Base-by-base conservation (phyloP, 768 basidiomycete genomes). In the Leccinum variicolor region DNA sequence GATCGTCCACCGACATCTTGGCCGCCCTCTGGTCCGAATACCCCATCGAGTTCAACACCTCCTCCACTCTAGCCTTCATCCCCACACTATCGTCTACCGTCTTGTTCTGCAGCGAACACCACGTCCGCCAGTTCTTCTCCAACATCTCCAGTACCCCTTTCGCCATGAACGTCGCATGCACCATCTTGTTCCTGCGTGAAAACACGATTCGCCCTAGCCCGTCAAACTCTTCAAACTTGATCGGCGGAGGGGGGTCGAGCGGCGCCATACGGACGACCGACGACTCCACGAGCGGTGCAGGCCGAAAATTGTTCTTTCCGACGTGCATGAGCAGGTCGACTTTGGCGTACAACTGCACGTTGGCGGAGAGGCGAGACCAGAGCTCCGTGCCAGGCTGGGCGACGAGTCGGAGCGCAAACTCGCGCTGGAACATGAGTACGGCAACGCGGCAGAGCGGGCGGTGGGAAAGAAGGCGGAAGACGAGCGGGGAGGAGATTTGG, bases 391-490 rank as follows among this genome's bases (percentile, higher is more conserved):
- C 86, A 0, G 97, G 94, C 23, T 83, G 79, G 4, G 96, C 96
- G 43, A 91, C 86, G 11, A 99, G 83, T 2, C 97, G 89, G 59
- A 95, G 79, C 0, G 97, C 97, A 67, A 99, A 99, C 74, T 99
- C 97, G 55, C 94, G 89, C 76, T 99, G 97, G 78, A 99, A 99
- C 97, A 99, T 99, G 76, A 99, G 90, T 60, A 99, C 93, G 33
- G 94, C 92, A 56, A 90, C 85, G 25, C 96, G 92, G 71, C 91
- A 93, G 46, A 98, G 79, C 0, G 97, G 97, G 2, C 97, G 90
- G 66, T 98, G 94, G 3, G 97, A 98, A 50, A 98, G 86, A 33
- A 99, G 84, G 58, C 92, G 91, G 81, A 99, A 99, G 55, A 98
- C 89, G 51, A 99, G 87, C 6, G 95, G 92, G 1, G 97, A 98